Conservation (phyloP, 148 eudicot genomes). For the Diospyros kaki region DNA sequence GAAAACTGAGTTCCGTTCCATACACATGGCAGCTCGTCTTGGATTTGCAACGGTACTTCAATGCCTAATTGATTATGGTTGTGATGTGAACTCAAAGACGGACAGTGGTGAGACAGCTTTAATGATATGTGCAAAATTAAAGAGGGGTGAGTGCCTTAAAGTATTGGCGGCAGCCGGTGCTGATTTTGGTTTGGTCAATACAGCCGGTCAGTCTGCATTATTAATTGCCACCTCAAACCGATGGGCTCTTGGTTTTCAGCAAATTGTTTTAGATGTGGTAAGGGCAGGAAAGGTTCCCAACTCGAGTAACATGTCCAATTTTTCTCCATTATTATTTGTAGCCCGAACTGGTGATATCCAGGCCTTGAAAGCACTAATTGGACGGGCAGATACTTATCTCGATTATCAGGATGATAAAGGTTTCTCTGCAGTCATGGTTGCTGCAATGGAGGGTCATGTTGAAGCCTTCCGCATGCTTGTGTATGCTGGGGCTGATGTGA, state of each 20-base stretch:
- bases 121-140: conserved; percentile 54
- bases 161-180: conserved; percentile 63
- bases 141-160: conserved; percentile 54
- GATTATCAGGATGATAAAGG: conserved; percentile 63
- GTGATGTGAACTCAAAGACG: conserved; percentile 64
- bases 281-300: conserved; percentile 49
- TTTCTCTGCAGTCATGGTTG: conserved; percentile 66
- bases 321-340: conserved; percentile 60
- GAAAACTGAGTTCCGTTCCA: conserved; percentile 40
- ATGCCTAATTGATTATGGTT: conserved; percentile 52
- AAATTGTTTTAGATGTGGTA: conserved; percentile 37
- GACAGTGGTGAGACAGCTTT: conserved; percentile 66
- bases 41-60: conserved; percentile 44
- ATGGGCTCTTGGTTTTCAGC: conserved; percentile 57
- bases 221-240: conserved; percentile 37
- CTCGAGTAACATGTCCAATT: conserved; percentile 44
- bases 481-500: conserved; percentile 80
- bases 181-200: conserved; percentile 66
- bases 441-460: conserved; percentile 74
- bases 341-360: conserved; percentile 62
- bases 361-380: conserved; percentile 50
- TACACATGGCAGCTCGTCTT: conserved; percentile 83
- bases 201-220: conserved; percentile 42
- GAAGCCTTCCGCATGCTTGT: conserved; percentile 73
- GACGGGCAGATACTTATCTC: conserved; percentile 38